Evolutionary conservation across 192 early-diverging fungal species (phyloP).

Genomic region (Coemansia aciculifera): DNA sequence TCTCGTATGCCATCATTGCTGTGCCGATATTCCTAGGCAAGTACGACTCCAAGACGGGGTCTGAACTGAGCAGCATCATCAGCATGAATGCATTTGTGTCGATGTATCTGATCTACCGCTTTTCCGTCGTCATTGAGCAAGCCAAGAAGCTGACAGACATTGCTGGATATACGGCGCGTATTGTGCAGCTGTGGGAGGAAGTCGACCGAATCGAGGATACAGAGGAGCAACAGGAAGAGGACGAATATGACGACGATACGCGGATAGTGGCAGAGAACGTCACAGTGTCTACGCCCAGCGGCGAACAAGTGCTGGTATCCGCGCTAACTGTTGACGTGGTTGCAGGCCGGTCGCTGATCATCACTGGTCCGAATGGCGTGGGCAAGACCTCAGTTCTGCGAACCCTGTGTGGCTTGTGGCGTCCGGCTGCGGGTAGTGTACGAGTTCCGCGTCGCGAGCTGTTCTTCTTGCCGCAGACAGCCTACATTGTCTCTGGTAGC

Average conservation of each 20-base stretch:
- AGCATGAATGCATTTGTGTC: constrained; percentile 81
- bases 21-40: constrained; percentile 79
- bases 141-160: constrained; percentile 70
- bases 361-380: constrained; percentile 76
- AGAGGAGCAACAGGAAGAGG: not conserved
- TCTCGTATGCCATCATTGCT: constrained; percentile 79
- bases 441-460: constrained; percentile 34
- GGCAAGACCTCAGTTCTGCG: constrained; percentile 86
- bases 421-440: constrained; percentile 55
- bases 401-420: constrained; percentile 77
- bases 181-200: constrained; percentile 77
- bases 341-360: constrained; percentile 61
- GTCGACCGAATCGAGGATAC: constrained; percentile 46
- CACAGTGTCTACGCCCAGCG: constrained; percentile 29
- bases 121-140: constrained; percentile 70
- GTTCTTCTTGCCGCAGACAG: constrained; percentile 69
- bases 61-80: constrained; percentile 75
- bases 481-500: constrained; percentile 65
- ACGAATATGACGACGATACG: not conserved
- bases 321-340: constrained; percentile 56
- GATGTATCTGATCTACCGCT: constrained; percentile 81
- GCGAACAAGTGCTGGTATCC: constrained; percentile 26
- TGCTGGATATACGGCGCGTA: constrained; percentile 80
- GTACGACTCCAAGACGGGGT: constrained; percentile 69
- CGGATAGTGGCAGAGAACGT: constrained; percentile 21